These are phyloP conservation scores for Phalaenopsis aphrodite DNA, from an alignment of 106 monocot genomes.

Conservation along the genomic window DNA sequence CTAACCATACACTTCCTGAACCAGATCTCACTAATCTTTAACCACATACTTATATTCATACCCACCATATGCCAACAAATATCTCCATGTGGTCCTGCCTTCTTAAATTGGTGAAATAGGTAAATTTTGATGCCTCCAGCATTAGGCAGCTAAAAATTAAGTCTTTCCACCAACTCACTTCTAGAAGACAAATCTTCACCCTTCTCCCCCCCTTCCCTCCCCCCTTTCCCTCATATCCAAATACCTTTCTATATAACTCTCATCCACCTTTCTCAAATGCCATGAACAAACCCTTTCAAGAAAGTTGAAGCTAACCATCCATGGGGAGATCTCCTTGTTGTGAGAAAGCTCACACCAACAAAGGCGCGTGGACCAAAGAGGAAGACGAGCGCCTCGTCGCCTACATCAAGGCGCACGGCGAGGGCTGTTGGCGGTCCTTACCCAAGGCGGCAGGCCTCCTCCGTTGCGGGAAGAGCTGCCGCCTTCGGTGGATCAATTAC, in stretches of 20 bases:
- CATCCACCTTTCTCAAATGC: not conserved
- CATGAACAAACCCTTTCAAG: not conserved
- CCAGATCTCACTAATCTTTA: too few species aligned
- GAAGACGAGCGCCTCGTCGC: slow-evolving; percentile 43
- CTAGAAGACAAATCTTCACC: too few species aligned
- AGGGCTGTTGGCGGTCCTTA: slow-evolving; percentile 48
- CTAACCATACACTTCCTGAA: too few species aligned
- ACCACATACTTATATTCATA: too few species aligned
- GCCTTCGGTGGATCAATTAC: slow-evolving; percentile 40
- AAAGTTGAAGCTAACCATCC: not conserved
- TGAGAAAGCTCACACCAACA: slow-evolving; percentile 47
- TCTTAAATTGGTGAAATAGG: too few species aligned
- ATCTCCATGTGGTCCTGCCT: too few species aligned
- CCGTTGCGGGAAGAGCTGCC: slow-evolving; percentile 41
- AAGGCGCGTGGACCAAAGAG: slow-evolving; percentile 51
- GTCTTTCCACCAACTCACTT: too few species aligned
- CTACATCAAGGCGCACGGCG: slow-evolving; percentile 43
- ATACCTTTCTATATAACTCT: not conserved
- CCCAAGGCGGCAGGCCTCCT: slow-evolving; percentile 43
- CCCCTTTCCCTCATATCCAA: not conserved
- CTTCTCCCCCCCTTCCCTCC: too few species aligned
- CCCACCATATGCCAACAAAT: too few species aligned
- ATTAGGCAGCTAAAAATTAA: too few species aligned
- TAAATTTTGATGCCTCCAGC: too few species aligned
- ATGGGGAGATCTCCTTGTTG: slow-evolving; percentile 42